Evolutionary conservation across 768 basidiomycete species (phyloP), one percentile per base, ranked within the genome.

Genomic region (Candolleomyces efflorescens): DNA sequence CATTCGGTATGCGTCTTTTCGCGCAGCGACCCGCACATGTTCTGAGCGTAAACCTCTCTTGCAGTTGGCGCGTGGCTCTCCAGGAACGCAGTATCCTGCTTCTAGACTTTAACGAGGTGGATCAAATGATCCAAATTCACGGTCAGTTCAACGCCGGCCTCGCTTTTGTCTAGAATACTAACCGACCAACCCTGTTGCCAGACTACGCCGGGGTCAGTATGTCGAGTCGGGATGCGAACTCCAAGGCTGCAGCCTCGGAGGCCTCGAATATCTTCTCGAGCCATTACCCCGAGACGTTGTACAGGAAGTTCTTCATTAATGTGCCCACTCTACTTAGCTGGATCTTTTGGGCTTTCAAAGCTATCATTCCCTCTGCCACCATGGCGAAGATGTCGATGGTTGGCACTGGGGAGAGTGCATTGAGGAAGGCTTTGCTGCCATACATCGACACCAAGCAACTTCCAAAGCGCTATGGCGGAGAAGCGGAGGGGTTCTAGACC

Each of bases 271-370:
- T 92, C 64, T 93, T 93, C 73, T 76, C 82, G 55, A 77, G 77
- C 60, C 83, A 92, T 68, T 92, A 93, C 65, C 91, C 91, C 0
- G 90, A 93, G 68, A 77, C 92, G 58, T 73, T 93, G 87, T 78
- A 82, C 64, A 80, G 79, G 67, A 92, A 92, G 68, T 89, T 86
- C 73, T 92, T 93, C 65, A 77, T 93, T 65, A 90, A 90, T 64
- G 89, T 93, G 12, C 91, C 91, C 0, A 80, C 82, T 2, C 64
- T 89, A 57, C 76, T 92, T 63, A 81, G 84, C 41, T 92, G 90
- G 90, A 79, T 93, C 59, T 93, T 90, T 73, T 92, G 90, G 90
- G 62, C 78, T 15, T 92, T 92, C 78, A 92, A 87, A 67, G 80
- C 89, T 0, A 67, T 93, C 60, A 68, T 93, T 13, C 81, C 90